Evolutionary conservation across 768 basidiomycete genomes (phyloP).

Genomic region (Lentinula raphanica): DNA sequence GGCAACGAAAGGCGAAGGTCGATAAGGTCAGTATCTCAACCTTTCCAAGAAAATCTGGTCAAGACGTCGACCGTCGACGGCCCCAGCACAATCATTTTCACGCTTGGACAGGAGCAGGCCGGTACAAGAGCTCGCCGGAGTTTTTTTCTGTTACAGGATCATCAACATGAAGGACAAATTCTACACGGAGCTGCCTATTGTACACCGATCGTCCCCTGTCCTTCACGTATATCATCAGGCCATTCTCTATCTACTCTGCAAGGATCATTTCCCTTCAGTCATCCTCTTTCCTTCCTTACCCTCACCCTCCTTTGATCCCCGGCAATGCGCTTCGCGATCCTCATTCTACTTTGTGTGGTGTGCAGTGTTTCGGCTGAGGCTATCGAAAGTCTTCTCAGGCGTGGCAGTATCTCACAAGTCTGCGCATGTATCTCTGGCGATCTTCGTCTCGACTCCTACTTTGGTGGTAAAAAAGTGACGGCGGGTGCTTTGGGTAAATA

Average conservation of each 20-base stretch:
- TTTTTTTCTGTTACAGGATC: not conserved
- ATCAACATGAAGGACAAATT: not conserved
- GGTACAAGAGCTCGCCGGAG: too few species aligned
- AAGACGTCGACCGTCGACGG: too few species aligned
- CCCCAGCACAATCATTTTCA: too few species aligned
- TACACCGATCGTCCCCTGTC: not conserved
- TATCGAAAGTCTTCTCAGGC: not conserved
- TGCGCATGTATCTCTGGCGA: not conserved
- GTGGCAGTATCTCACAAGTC: not conserved
- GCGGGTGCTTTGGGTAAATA: not conserved
- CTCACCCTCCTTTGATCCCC: not conserved
- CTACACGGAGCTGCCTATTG: not conserved
- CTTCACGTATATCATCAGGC: not conserved
- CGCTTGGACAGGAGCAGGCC: too few species aligned
- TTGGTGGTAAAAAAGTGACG: not conserved
- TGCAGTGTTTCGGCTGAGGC: not conserved
- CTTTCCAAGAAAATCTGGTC: too few species aligned
- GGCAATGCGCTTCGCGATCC: not conserved
- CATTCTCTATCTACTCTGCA: not conserved
- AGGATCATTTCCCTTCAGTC: not conserved
- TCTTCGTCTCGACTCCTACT: not conserved
- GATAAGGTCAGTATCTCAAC: too few species aligned
- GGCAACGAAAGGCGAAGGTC: too few species aligned
- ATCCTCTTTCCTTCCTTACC: not conserved
- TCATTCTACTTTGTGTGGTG: not conserved